Evolutionary conservation across 106 monocot genomes (phyloP), one percentile per base, ranked within the genome.

Genomic region (Iris macrosiphon): DNA sequence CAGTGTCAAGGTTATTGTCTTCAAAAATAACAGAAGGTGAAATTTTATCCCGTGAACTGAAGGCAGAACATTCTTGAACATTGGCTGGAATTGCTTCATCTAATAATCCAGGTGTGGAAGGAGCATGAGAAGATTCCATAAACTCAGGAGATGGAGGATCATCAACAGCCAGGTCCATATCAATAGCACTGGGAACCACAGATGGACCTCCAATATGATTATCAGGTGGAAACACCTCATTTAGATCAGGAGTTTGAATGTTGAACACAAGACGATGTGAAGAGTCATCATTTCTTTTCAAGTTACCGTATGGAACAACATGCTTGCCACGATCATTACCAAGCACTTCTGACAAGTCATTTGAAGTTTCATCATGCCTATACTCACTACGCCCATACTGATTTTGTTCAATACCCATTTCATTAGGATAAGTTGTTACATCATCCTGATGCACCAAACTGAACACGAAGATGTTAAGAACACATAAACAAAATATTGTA

Each of bases 41-140:
- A 22, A 7, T 48, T 69, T 64, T 73, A 33, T 64, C 40, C n/a
- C 51, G 75, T 3, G 58, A 75, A 69, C 68, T 75, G 33, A 65
- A 63, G 45, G 53, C 61, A 43, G 68, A 68, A 61, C 60, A 58
- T 57, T 77, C 80, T 35, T 88, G 80, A 39, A 71, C 39, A 52
- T 52, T 75, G 27, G 76, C 75, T 51, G 66, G 65, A 35, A 67
- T 72, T n/a, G 71, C 74, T 62, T 85, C 82, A 54, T 74, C 88
- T 45, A 88, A 55, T 41, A 94, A 73, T n/a, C 75, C 85, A 62
- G 95, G 85, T 60, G 85, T 86, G 17, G 74, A 70, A 39, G 89
- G 95, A 65, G 76, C 79, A 49, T 85, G 81, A 42, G 79, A 71
- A 47, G 49, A 67, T 31, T 83, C 85, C 71, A 53, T 31, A 25